Percentiles rank a stretch among this genome's conserved stretches.
These are phyloP conservation scores for Russula virescens DNA, from an alignment of 768 basidiomycete species.

Conservation along the genomic window DNA sequence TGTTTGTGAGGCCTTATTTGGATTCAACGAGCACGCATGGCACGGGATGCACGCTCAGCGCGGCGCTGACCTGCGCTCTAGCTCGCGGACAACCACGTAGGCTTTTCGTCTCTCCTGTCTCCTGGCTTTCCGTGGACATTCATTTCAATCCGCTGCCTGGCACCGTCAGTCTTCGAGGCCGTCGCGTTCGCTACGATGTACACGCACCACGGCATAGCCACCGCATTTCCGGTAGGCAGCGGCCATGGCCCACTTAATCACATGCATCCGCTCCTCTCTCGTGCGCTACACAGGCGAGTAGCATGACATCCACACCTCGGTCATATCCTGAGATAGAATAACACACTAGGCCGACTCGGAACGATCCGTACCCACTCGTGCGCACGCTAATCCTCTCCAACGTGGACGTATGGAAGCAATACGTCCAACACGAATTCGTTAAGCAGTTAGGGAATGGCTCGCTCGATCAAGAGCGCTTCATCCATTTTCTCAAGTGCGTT, in stretches of 20 bases:
- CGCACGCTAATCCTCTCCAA: slow-evolving; percentile 56
- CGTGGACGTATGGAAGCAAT: slow-evolving; percentile 56
- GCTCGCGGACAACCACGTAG: slow-evolving; percentile 43
- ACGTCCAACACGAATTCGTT: slow-evolving; percentile 84
- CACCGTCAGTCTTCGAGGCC: slow-evolving; percentile 48
- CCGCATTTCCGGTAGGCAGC: slow-evolving; percentile 58
- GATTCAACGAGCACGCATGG: slow-evolving; percentile 78
- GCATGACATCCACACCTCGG: neutral
- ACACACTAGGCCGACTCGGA: slow-evolving; percentile 42
- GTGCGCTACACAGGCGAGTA: slow-evolving; percentile 54
- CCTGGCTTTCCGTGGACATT: too few relatives aligned
- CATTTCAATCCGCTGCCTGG: too few relatives aligned
- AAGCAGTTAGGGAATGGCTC: slow-evolving; percentile 66
- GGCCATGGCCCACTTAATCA: slow-evolving; percentile 89
- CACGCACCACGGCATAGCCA: slow-evolving; percentile 67
- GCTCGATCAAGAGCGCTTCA: slow-evolving; percentile 57
- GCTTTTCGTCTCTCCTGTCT: slow-evolving; percentile 25
- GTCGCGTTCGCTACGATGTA: slow-evolving; percentile 57
- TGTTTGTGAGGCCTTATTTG: slow-evolving; percentile 58
- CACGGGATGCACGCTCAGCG: slow-evolving; percentile 88
- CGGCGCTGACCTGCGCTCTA: slow-evolving; percentile 67
- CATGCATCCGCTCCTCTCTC: slow-evolving; percentile 50
- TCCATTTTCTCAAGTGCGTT: slow-evolving; percentile 78
- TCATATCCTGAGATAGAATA: neutral
- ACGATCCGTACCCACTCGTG: slow-evolving; percentile 65